These are phyloP conservation scores for Suillus cothurnatus DNA, from an alignment of 768 basidiomycete species.

Conservation along the genomic window DNA sequence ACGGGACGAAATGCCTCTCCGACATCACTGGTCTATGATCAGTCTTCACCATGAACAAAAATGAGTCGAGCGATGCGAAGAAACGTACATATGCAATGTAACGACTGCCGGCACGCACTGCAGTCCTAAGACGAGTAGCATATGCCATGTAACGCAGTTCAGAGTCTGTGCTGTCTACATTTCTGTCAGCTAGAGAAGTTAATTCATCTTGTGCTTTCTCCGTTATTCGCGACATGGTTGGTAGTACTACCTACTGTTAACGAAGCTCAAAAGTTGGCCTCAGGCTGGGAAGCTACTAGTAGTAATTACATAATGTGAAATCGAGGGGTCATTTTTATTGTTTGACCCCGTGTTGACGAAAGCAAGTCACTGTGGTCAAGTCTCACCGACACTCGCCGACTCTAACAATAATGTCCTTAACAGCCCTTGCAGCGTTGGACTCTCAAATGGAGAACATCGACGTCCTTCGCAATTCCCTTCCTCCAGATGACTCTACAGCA, in stretches of 20 bases:
- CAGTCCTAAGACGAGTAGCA: slow-evolving; percentile 75
- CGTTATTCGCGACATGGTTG: slow-evolving; percentile 16
- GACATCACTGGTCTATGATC: slow-evolving; percentile 69
- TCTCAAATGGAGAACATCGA: slow-evolving; percentile 2
- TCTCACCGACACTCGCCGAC: slow-evolving; percentile 8
- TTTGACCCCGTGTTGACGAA: slow-evolving; percentile 11
- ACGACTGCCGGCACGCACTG: slow-evolving; percentile 64
- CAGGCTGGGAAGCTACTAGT: slow-evolving; percentile 5
- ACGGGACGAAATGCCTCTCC: slow-evolving; percentile 85
- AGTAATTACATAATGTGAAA: slow-evolving; percentile 19
- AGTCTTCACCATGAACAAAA: slow-evolving; percentile 19
- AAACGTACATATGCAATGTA: slow-evolving; percentile 76
- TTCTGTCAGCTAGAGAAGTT: slow-evolving; percentile 58
- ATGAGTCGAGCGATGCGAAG: not conserved
- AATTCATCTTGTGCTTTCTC: slow-evolving; percentile 49
- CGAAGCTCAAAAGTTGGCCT: too few relatives aligned
- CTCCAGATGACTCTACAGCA: slow-evolving; percentile 46
- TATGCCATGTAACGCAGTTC: slow-evolving; percentile 76
- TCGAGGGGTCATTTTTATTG: slow-evolving; percentile 17
- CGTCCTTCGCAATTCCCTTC: not conserved
- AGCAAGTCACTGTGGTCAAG: not conserved
- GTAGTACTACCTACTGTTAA: not conserved
- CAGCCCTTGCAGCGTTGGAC: slow-evolving; percentile 5
- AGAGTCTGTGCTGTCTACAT: slow-evolving; percentile 69
- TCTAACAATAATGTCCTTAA: slow-evolving; percentile 25